These are phyloP conservation scores for Trichoderma endophyticum DNA, from an alignment of 2,329 filamentous ascomycete genomes.

Conservation along the genomic window DNA sequence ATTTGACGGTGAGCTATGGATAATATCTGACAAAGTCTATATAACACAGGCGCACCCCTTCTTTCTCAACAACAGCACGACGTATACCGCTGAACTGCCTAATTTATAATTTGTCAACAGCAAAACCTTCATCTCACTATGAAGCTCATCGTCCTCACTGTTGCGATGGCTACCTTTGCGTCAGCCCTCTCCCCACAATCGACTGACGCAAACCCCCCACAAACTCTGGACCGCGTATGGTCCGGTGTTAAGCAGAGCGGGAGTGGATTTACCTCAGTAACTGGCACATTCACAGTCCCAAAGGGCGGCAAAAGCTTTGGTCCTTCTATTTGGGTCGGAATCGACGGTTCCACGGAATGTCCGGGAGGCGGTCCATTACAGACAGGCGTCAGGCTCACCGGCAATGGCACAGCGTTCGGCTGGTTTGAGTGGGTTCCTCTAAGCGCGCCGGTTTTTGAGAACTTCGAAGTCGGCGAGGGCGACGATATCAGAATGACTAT, in stretches of 20 bases:
- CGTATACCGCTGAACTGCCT: neutral
- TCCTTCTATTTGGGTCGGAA: conserved; percentile 44
- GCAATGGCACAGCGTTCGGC: conserved; percentile 37
- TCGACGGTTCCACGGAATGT: conserved; percentile 44
- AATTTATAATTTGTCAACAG: neutral
- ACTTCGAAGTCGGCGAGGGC: conserved; percentile 31
- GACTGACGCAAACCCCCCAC: neutral
- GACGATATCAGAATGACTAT: conserved; percentile 33
- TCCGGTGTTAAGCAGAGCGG: conserved; percentile 30
- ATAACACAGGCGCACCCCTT: neutral
- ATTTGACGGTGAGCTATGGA: no score
- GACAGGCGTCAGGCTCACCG: conserved; percentile 41
- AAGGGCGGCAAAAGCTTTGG: conserved; percentile 21
- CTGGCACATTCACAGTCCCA: conserved; percentile 31
- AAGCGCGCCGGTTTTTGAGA: conserved; percentile 38
- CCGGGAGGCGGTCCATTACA: conserved; percentile 37
- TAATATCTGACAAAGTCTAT: neutral
- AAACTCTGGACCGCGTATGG: conserved; percentile 22
- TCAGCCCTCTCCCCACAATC: neutral
- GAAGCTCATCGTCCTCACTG: neutral
- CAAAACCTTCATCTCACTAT: neutral
- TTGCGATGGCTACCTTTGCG: neutral
- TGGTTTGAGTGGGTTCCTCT: conserved; percentile 45
- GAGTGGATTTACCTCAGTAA: conserved; percentile 27
- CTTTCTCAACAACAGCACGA: neutral